phyloP scores from a whole-genome alignment of 164 flowering plant species.

The Brasenia schreberi region DNA sequence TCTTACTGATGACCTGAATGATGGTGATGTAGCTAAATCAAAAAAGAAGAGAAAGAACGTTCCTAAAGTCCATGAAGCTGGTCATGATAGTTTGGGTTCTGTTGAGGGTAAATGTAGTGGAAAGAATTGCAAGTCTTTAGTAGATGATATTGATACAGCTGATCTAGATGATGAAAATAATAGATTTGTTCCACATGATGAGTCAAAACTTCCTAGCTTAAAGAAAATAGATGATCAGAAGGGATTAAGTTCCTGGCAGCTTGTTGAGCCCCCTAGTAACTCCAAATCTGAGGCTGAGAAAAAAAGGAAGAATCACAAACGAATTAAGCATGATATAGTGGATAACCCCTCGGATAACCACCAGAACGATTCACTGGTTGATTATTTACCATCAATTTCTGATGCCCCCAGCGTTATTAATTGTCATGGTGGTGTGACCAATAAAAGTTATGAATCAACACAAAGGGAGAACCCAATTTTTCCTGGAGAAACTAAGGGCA shows the following conservation, averaged over 20 bases:
- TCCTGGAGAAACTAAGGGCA: slow-evolving; percentile 6
- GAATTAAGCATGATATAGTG: background rate
- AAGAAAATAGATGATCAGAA: background rate
- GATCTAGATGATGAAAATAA: background rate
- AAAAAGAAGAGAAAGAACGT: background rate
- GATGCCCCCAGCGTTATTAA: background rate
- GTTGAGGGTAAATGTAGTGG: background rate
- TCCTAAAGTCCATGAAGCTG: background rate
- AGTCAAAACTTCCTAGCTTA: background rate
- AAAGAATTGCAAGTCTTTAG: background rate
- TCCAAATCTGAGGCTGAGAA: background rate
- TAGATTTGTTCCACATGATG: background rate
- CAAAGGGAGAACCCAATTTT: slow-evolving; percentile 4
- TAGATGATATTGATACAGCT: background rate
- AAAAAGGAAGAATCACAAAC: background rate
- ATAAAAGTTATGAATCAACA: background rate
- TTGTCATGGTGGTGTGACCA: background rate
- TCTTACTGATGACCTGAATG: background rate
- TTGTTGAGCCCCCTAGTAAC: background rate
- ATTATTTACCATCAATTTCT: background rate
- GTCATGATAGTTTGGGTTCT: background rate
- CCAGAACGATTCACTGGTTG: background rate
- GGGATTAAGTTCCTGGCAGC: background rate
- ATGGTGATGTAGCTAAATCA: background rate
- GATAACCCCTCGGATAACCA: background rate